Percentiles rank a stretch among this genome's conserved stretches.
phyloP scores from a whole-genome alignment of 2,329 filamentous ascomycete genomes.

The Fusarium secorum region DNA sequence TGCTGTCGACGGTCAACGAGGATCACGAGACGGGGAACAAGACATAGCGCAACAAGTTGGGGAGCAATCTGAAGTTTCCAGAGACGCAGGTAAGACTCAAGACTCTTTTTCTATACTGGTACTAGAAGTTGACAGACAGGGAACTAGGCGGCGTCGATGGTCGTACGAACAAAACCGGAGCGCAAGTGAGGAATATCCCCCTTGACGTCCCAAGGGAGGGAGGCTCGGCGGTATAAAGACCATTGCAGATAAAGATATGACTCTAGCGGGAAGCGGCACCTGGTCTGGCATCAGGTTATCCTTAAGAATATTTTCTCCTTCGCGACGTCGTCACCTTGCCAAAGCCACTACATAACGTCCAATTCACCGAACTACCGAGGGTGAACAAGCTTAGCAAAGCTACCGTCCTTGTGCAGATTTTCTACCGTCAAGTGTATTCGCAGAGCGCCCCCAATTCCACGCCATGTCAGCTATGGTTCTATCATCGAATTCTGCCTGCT shows the following conservation, averaged over 20 bases:
- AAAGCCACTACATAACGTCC: not conserved
- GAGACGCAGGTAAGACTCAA: not conserved
- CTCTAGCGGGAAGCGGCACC: rapidly evolving
- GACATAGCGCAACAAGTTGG: rapidly evolving
- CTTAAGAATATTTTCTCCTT: not conserved
- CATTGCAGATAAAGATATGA: rapidly evolving
- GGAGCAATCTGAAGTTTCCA: no score
- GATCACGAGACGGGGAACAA: not conserved
- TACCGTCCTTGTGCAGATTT: rapidly evolving
- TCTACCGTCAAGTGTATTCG: not conserved
- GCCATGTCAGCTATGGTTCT: not conserved
- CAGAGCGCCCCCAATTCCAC: not conserved
- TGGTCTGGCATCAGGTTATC: no score
- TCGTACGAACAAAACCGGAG: not conserved
- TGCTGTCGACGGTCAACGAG: not conserved
- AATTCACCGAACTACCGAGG: rapidly evolving
- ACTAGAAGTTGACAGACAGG: no score
- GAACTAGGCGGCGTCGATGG: not conserved
- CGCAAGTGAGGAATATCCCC: not conserved
- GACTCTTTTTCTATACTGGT: rapidly evolving
- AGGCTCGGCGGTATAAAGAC: not conserved
- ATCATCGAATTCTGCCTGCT: rapidly evolving
- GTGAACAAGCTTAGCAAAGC: not conserved
- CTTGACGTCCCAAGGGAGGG: not conserved
- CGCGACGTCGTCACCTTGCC: rapidly evolving